Conservation (phyloP, 805 yeast species). For the Candida awuae region DNA sequence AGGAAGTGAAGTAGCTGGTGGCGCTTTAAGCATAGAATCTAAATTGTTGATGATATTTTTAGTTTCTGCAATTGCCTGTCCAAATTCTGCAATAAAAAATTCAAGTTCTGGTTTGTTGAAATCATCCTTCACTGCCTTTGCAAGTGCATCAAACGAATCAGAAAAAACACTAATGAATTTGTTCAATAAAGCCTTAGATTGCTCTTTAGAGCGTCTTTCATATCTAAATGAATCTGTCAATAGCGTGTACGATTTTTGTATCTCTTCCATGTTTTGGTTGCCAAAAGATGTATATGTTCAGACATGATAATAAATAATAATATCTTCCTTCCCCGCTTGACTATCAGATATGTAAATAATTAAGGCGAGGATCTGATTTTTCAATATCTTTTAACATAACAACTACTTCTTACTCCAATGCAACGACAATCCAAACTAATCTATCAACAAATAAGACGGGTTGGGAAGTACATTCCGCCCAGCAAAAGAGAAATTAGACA, state of each 20-base stretch:
- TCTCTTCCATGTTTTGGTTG: not conserved
- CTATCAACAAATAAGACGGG: not conserved
- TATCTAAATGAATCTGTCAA: not conserved
- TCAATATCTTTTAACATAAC: not conserved
- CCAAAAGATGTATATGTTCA: no score
- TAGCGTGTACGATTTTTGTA: not conserved
- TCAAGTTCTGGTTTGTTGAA: conserved; percentile 61
- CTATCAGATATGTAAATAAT: no score
- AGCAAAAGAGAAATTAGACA: conserved; percentile 8
- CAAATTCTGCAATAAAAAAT: conserved; percentile 51
- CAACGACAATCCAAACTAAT: no score
- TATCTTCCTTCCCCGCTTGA: no score
- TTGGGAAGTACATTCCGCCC: conserved; percentile 11
- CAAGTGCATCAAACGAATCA: conserved; percentile 32
- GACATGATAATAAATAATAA: no score
- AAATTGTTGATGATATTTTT: conserved; percentile 51
- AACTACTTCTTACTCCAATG: not conserved
- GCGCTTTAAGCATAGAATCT: conserved; percentile 53
- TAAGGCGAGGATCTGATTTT: not conserved
- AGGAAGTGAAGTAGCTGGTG: conserved; percentile 32
- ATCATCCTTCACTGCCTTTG: conserved; percentile 55
- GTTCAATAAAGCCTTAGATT: conserved; percentile 2
- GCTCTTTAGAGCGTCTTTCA: conserved; percentile 4
- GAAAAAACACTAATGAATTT: not conserved
- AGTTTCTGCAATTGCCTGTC: conserved; percentile 45